Percentiles rank a stretch among this genome's conserved stretches.
These are phyloP conservation scores for Daedalea quercina DNA, from an alignment of 768 basidiomycete species.

Conservation along the genomic window DNA sequence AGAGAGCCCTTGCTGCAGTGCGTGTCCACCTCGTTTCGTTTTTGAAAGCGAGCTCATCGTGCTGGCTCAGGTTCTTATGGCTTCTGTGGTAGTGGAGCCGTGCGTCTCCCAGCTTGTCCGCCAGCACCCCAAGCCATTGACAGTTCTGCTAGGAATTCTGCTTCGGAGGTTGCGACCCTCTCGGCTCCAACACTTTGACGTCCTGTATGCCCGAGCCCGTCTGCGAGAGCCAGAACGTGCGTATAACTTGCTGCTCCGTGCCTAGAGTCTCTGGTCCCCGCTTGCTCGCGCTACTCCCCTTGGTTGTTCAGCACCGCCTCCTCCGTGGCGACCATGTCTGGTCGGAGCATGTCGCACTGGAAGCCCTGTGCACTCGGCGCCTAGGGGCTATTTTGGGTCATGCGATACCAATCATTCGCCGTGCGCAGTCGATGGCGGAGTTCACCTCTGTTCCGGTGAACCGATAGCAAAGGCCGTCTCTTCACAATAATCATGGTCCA, in stretches of 20 bases:
- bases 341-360: too few species aligned
- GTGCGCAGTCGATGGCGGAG: neutral
- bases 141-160: slow-evolving; percentile 48
- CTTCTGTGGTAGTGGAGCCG: slow-evolving; percentile 41
- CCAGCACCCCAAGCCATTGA: neutral
- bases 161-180: slow-evolving; percentile 82
- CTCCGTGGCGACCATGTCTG: too few species aligned
- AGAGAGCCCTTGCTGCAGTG: slow-evolving; percentile 38
- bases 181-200: slow-evolving; percentile 51
- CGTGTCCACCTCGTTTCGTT: slow-evolving; percentile 10
- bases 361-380: too few species aligned
- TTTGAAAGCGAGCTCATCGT: neutral
- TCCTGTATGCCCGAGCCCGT: slow-evolving; percentile 72
- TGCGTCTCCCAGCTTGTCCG: slow-evolving; percentile 17
- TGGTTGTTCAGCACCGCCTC: too few species aligned
- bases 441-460: too few species aligned
- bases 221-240: slow-evolving; percentile 56
- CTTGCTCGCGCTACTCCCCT: too few species aligned
- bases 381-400: too few species aligned
- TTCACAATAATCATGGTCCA: too few species aligned
- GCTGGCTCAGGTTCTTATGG: slow-evolving; percentile 40
- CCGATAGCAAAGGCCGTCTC: too few species aligned
- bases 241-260: slow-evolving; percentile 12
- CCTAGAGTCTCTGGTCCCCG: neutral
- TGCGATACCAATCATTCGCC: too few species aligned